Evolutionary conservation across 805 yeast species (phyloP), one percentile per base, ranked within the genome.

Genomic region (Candida pseudofarinosa): DNA sequence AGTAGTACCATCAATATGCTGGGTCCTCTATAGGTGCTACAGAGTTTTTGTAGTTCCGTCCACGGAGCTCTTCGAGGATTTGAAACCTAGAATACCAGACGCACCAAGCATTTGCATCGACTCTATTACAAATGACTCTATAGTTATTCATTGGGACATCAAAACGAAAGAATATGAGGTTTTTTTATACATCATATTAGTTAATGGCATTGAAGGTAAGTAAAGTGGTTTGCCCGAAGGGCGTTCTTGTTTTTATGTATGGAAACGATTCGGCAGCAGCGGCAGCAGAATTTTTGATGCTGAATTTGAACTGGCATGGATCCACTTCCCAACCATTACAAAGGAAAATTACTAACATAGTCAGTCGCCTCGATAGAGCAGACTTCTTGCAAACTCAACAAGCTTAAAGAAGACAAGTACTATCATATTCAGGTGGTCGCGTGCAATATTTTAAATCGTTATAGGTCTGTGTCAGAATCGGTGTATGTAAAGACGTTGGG

Each of bases 71-170:
- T 67, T 78, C 26, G 66, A 65, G 40, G 67, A 68, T 28, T 58
- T 81, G 33, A 69, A 72, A 48, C 69, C 80, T 16, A 74, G 73
- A 20, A 74, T 81, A 28, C 87, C 87, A 3, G 73, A 69, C 42
- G 65, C 76, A 5, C 83, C 84, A 2, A 59, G 63, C 37, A 63
- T 80, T 13, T 78, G 82, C 39, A 69, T 81, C 4, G 85, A 79
- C 51, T 70, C 73, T 49, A 72, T 81, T 38, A 69, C 76, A 4
- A 59, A 63, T 30, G 53, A 61, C 6, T 60, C 75, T 19, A 73
- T 78, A 32, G 70, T 69, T 19, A 44, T 81, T 26, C 85, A 79
- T 52, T 81, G 86, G 84, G 81, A 76, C 49, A 56, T 67, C 17
- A 62, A 62, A 43, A 42, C 50, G 10, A 47, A 48, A 32, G 43